These are phyloP conservation scores for Pseudomicrostroma phylloplanum DNA, from an alignment of 1,284 basidiomycete genomes.

Conservation along the genomic window DNA sequence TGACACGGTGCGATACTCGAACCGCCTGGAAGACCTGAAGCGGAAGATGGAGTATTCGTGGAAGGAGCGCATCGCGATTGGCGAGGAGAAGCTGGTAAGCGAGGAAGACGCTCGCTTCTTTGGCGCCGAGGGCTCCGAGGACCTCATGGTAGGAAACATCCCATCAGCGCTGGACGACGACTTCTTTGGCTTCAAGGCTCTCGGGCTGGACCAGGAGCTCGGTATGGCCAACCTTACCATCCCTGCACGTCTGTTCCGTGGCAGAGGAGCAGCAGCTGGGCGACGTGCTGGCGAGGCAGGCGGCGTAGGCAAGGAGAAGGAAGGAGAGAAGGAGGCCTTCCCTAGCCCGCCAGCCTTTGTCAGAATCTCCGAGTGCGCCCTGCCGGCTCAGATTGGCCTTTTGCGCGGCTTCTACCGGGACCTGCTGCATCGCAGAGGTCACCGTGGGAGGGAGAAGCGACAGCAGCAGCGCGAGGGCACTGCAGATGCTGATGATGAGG, in stretches of 20 bases:
- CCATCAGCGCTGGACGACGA: conserved; percentile 81
- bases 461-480: not conserved
- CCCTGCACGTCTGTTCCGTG: conserved; percentile 65
- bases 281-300: not conserved
- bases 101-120: conserved; percentile 67
- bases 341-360: conserved; percentile 75
- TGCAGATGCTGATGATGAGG: not conserved
- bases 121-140: conserved; percentile 56
- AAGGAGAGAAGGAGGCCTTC: conserved; percentile 52
- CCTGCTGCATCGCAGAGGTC: conserved; percentile 17
- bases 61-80: conserved; percentile 52
- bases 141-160: conserved; percentile 67
- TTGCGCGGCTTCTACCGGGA: conserved; percentile 64
- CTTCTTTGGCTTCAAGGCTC: conserved; percentile 78
- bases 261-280: not conserved
- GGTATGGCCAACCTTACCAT: conserved; percentile 72
- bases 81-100: conserved; percentile 71
- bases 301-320: not conserved
- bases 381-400: conserved; percentile 75
- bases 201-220: conserved; percentile 81
- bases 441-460: not conserved
- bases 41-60: conserved; percentile 76
- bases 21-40: conserved; percentile 69
- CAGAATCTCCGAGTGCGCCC: conserved; percentile 61
- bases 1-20: conserved; percentile 76